Evolutionary conservation across 352 stramenopile species (phyloP).

Genomic region (Pythium brassicae): DNA sequence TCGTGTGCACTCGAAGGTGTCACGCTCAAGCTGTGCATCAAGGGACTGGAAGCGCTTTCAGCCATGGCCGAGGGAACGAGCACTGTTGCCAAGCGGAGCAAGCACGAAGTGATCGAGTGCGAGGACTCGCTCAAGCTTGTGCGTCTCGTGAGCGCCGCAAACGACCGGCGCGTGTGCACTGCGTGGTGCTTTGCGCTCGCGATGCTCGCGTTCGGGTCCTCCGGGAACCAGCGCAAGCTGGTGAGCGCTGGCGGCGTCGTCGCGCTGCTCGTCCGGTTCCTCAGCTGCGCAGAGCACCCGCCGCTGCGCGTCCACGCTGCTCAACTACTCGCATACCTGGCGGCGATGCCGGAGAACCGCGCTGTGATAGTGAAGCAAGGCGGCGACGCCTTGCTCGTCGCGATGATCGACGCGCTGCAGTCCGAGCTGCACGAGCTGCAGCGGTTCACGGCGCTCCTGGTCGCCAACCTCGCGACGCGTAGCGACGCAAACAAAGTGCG

Average conservation of each 20-base stretch:
- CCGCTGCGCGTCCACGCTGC: slow-evolving; percentile 26
- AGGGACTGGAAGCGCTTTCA: slow-evolving; percentile 45
- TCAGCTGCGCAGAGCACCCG: slow-evolving; percentile 11
- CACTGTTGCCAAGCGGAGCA: slow-evolving; percentile 29
- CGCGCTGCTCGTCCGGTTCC: slow-evolving; percentile 29
- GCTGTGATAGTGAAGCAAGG: slow-evolving; percentile 35
- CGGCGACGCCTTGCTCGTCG: slow-evolving; percentile 27
- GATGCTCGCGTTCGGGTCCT: slow-evolving; percentile 31
- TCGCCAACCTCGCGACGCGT: slow-evolving; percentile 56
- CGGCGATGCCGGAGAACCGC: slow-evolving; percentile 43
- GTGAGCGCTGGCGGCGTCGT: slow-evolving; percentile 30
- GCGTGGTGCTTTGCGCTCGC: slow-evolving; percentile 45
- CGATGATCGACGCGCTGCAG: slow-evolving; percentile 36
- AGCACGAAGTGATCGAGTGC: slow-evolving; percentile 57
- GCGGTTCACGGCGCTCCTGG: slow-evolving; percentile 44
- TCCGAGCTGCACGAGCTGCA: slow-evolving; percentile 55
- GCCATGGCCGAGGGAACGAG: slow-evolving; percentile 35
- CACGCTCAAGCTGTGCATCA: slow-evolving; percentile 35
- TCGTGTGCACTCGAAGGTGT: neutral
- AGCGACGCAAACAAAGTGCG: slow-evolving; percentile 58
- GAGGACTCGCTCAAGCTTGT: slow-evolving; percentile 36
- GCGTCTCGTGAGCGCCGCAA: slow-evolving; percentile 13
- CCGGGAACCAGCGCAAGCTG: slow-evolving; percentile 47
- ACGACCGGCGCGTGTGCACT: slow-evolving; percentile 29
- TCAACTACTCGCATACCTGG: slow-evolving; percentile 44